Evolutionary conservation across 495 filamentous ascomycete species (phyloP), one percentile per base, ranked within the genome.

Genomic region (Tricharina praecox): DNA sequence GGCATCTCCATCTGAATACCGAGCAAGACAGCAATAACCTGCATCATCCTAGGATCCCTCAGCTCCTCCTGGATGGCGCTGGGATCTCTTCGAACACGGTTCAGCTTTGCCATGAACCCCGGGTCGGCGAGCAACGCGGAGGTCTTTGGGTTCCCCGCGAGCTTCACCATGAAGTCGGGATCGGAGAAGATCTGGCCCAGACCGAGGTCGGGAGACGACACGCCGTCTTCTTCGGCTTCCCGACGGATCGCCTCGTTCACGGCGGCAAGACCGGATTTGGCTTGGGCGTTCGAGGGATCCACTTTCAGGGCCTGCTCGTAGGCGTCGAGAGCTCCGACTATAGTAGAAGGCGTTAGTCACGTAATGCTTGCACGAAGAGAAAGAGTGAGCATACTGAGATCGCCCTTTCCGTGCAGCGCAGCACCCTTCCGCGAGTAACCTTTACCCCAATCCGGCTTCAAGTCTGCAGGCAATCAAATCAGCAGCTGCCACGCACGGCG

Each of bases 401-500:
- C 85, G 32, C 85, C 82, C 40, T 76, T 66, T 9, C 90, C 90
- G 64, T 90, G 90, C 23, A 83, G 69, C 43, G 90, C 90, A 37
- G 88, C 80, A 30, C 85, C 90, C 67, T 94, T 95, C 39, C 90
- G 77, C 36, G 78, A 75, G 75, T 85, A 90, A 56, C 90, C 92
- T 66, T 95, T 93, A 26, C 85, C 81, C 92, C 92, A 97, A 69
- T 96, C 88, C 11, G 90, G 82, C 70, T 96, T 96, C 63, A 96
- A 67, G 69, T 90, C 75, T 61, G 24, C 23, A 44, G 41, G 8
- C 36, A 5, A 44, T 44, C 1, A 21, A 24, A 16, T 23, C 23
- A 13, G 21, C 13, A 44, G n/a, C n/a, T 15, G 30, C 19, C 19
- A 4, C 9, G 24, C 9, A n/a, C 2, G 18, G 3, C 19, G 41